phyloP scores from a whole-genome alignment of 345 rosid genomes.

The Microthlaspi erraticum region DNA sequence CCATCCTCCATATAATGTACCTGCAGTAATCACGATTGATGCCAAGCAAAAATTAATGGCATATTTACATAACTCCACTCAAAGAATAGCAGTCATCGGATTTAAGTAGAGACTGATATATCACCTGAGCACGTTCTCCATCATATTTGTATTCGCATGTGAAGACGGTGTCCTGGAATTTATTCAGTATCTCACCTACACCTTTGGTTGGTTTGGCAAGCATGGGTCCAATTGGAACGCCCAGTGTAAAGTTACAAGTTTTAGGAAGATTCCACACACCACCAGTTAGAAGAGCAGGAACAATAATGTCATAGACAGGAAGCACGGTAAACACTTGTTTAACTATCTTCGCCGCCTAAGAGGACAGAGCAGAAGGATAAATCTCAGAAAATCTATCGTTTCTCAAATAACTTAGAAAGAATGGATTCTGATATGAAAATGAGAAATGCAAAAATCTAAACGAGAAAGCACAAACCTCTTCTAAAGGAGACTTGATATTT shows the following conservation, averaged over 20 bases:
- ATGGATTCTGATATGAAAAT: neutral
- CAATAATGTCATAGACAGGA: constrained; percentile 89
- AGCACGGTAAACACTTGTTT: constrained; percentile 88
- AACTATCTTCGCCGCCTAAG: constrained; percentile 87
- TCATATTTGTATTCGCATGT: constrained; percentile 95
- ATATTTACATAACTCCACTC: neutral
- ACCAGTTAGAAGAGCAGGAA: constrained; percentile 74
- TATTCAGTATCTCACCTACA: constrained; percentile 77
- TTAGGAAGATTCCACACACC: constrained; percentile 91
- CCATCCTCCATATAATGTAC: constrained; percentile 89
- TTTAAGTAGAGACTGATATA: constrained; percentile 14
- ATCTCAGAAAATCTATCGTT: neutral
- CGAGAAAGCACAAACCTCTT: constrained; percentile 62
- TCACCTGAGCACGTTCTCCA: constrained; percentile 98
- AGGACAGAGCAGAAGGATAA: constrained; percentile 23
- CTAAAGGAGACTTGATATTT: constrained; percentile 72
- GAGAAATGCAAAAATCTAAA: constrained; percentile 26
- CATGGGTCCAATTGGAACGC: constrained; percentile 97
- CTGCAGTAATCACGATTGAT: constrained; percentile 48
- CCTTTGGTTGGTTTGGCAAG: constrained; percentile 92
- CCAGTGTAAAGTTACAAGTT: constrained; percentile 70
- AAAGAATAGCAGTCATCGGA: constrained; percentile 11
- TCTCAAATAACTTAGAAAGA: constrained; percentile 14
- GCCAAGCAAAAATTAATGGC: constrained; percentile 18
- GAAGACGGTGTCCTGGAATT: constrained; percentile 80